A percentile compares a stretch with the other conserved stretches of the same genome.
Evolutionary conservation across 495 filamentous ascomycete species (phyloP).

Genomic region (Xylaria acuta): DNA sequence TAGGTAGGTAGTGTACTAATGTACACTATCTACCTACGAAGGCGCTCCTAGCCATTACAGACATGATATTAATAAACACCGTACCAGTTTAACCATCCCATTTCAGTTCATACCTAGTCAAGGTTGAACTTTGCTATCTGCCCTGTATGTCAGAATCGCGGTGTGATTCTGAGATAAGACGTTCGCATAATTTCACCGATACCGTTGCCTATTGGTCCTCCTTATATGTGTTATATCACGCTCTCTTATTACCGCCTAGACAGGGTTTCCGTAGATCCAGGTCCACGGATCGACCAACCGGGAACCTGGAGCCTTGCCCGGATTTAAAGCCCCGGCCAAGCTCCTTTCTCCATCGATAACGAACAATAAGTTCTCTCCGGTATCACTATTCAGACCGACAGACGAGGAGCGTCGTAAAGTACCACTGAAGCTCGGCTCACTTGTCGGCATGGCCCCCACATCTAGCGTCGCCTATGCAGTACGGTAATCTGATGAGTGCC

Average conservation of each 20-base stretch:
- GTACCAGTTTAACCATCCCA: background rate
- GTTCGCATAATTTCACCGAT: constrained; percentile 6
- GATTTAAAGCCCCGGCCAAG: background rate
- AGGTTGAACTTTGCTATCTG: constrained; percentile 23
- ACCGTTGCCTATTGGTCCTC: background rate
- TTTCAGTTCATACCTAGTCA: background rate
- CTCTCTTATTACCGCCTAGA: constrained; percentile 3
- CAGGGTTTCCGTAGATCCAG: constrained; percentile 11
- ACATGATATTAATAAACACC: constrained; percentile 1
- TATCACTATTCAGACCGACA: background rate
- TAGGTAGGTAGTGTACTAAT: background rate
- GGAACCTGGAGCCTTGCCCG: background rate
- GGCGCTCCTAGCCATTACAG: background rate
- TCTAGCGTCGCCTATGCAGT: background rate
- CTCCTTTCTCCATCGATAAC: background rate
- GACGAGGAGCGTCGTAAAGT: background rate
- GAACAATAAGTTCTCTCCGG: background rate
- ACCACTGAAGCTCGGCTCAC: background rate
- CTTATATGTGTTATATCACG: background rate
- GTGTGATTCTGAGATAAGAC: constrained; percentile 10
- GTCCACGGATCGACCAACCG: constrained; percentile 7
- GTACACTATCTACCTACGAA: background rate
- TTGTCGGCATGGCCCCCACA: background rate
- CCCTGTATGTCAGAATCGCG: constrained; percentile 18
- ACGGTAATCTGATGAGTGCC: background rate